Conservation (phyloP, 352 stramenopile genomes). For the Plasmopara viticola region DNA sequence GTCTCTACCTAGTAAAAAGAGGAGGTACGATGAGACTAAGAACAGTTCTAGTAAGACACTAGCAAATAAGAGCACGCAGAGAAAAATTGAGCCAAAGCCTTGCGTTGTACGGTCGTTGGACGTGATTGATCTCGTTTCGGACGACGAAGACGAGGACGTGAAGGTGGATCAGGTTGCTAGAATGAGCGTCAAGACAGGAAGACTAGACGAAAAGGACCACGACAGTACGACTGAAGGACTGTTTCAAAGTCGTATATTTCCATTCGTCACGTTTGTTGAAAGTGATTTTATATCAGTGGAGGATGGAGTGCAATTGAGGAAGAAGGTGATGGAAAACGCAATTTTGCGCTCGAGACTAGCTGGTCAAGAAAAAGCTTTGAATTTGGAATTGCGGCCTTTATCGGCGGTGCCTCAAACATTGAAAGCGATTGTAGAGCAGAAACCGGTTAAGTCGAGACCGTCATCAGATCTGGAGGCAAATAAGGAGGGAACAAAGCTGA, state of each 20-base stretch:
- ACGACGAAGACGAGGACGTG: constrained; percentile 12
- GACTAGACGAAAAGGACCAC: constrained; percentile 3
- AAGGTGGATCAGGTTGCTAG: constrained; percentile 3
- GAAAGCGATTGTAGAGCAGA: constrained; percentile 4
- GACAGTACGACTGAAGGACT: background rate
- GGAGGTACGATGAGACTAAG: constrained; percentile 6
- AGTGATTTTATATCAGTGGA: constrained; percentile 35
- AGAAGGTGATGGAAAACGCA: constrained; percentile 1
- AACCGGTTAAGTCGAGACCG: constrained; percentile 4
- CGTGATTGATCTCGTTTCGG: constrained; percentile 23
- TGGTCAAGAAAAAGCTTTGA: background rate
- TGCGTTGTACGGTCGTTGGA: constrained; percentile 7
- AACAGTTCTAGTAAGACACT: constrained; percentile 5
- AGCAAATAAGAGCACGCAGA: background rate
- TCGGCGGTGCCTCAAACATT: background rate
- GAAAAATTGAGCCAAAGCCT: background rate
- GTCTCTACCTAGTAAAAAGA: constrained; percentile 12
- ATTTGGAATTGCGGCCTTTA: background rate
- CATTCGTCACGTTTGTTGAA: constrained; percentile 15
- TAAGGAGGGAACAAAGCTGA: background rate
- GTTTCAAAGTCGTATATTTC: constrained; percentile 27
- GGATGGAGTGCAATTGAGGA: constrained; percentile 11
- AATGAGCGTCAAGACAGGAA: constrained; percentile 7
- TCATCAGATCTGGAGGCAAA: constrained; percentile 1
- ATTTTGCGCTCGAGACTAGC: background rate